phyloP scores from a whole-genome alignment of 208 protist species.

The Crithidia expoeki region DNA sequence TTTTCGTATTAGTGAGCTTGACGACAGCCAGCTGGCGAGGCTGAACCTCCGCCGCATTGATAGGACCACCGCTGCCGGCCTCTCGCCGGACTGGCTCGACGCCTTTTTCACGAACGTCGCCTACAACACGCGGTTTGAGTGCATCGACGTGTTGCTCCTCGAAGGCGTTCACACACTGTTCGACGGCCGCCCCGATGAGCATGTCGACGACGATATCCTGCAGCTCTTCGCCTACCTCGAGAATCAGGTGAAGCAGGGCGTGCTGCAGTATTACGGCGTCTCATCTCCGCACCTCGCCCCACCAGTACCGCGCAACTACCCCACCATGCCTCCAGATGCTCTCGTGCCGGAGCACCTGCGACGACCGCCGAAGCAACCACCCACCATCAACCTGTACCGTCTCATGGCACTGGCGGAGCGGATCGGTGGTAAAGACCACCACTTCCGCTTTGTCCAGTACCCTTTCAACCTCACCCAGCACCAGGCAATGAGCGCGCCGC shows the following conservation, averaged over 20 bases:
- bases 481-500: slow-evolving; percentile 74
- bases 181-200: slow-evolving; percentile 69
- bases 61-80: slow-evolving; percentile 56
- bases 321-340: slow-evolving; percentile 75
- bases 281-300: slow-evolving; percentile 76
- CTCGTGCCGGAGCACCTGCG: slow-evolving; percentile 80
- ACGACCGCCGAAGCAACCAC: slow-evolving; percentile 44
- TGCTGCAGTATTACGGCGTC: slow-evolving; percentile 89
- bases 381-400: slow-evolving; percentile 77
- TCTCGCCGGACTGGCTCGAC: slow-evolving; percentile 88
- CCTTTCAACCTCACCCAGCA: slow-evolving; percentile 85
- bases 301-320: slow-evolving; percentile 73
- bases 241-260: slow-evolving; percentile 72
- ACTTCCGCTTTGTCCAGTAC: slow-evolving; percentile 89
- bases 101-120: slow-evolving; percentile 89
- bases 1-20: slow-evolving; percentile 84
- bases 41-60: slow-evolving; percentile 79
- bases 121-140: slow-evolving; percentile 85
- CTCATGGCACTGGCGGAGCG: slow-evolving; percentile 71
- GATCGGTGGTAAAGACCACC: slow-evolving; percentile 65
- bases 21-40: slow-evolving; percentile 67
- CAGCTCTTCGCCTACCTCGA: slow-evolving; percentile 87
- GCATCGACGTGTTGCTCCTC: slow-evolving; percentile 78
- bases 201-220: slow-evolving; percentile 81
- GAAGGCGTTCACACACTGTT: slow-evolving; percentile 87